Evolutionary conservation across 139 green algal genomes (phyloP).

Genomic region (Asterochloris sp.): DNA sequence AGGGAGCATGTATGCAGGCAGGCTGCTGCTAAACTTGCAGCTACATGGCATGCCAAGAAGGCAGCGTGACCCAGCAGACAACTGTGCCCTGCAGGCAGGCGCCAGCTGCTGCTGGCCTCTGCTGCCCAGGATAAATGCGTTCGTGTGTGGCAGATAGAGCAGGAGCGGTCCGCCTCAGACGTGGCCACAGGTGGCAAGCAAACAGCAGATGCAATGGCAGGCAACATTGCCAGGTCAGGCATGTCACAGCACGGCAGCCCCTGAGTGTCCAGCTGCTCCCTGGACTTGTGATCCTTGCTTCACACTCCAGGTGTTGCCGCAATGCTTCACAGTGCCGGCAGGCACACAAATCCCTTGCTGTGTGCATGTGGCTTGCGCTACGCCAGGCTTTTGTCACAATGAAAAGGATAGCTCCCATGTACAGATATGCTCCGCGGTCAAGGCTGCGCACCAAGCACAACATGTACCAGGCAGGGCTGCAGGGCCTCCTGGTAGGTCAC

Average conservation of each 20-base stretch:
- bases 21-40: neutral
- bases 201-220: neutral
- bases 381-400: neutral
- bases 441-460: neutral
- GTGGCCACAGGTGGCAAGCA: neutral
- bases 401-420: neutral
- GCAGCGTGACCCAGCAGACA: neutral
- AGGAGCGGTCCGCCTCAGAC: neutral
- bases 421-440: conserved; percentile 19
- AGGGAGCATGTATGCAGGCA: neutral
- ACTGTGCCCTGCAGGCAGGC: neutral
- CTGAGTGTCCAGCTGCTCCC: neutral
- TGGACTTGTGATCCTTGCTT: neutral
- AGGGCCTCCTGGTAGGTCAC: conserved; percentile 86
- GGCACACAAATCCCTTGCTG: neutral
- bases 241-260: neutral
- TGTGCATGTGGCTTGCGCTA: neutral
- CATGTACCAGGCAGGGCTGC: conserved; percentile 50
- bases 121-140: conserved; percentile 85
- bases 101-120: conserved; percentile 77
- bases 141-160: conserved; percentile 55
- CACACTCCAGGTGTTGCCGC: too few species aligned
- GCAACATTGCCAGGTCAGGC: conserved; percentile 1
- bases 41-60: neutral
- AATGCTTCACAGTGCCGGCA: neutral